phyloP scores from a whole-genome alignment of 371 early-diverging fungal species.

The Rhizopus sp. region DNA sequence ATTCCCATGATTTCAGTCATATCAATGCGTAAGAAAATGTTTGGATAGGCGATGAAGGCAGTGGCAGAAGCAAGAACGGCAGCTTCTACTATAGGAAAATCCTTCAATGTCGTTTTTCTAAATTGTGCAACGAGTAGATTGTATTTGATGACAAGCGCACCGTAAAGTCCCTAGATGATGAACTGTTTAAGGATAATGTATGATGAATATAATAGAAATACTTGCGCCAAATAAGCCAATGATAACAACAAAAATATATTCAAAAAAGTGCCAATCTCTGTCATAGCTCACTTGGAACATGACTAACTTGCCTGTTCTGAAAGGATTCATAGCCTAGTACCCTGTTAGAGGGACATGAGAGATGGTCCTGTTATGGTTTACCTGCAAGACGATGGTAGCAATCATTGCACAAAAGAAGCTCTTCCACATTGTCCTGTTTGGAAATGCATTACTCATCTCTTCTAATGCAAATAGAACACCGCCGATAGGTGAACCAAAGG shows the following conservation, averaged over 20 bases:
- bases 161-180: slow-evolving; percentile 76
- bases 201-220: background rate
- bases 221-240: slow-evolving; percentile 90
- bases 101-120: slow-evolving; percentile 64
- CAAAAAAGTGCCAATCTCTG: slow-evolving; percentile 90
- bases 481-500: slow-evolving; percentile 92
- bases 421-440: slow-evolving; percentile 93
- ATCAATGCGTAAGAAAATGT: slow-evolving; percentile 79
- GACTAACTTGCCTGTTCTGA: slow-evolving; percentile 92
- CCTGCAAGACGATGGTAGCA: slow-evolving; percentile 87
- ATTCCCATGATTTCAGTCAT: slow-evolving; percentile 86
- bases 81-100: slow-evolving; percentile 77
- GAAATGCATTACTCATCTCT: slow-evolving; percentile 95
- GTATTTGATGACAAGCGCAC: slow-evolving; percentile 83
- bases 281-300: slow-evolving; percentile 94
- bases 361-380: slow-evolving; percentile 19
- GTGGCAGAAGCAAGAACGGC: slow-evolving; percentile 73
- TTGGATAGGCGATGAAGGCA: slow-evolving; percentile 73
- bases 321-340: slow-evolving; percentile 81
- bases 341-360: background rate
- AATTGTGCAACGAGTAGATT: slow-evolving; percentile 73
- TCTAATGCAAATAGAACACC: slow-evolving; percentile 97
- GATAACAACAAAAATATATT: slow-evolving; percentile 76
- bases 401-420: slow-evolving; percentile 93
- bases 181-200: background rate